Base-by-base conservation (phyloP, 148 eudicot genomes). In the Rhododendron ovatum region DNA sequence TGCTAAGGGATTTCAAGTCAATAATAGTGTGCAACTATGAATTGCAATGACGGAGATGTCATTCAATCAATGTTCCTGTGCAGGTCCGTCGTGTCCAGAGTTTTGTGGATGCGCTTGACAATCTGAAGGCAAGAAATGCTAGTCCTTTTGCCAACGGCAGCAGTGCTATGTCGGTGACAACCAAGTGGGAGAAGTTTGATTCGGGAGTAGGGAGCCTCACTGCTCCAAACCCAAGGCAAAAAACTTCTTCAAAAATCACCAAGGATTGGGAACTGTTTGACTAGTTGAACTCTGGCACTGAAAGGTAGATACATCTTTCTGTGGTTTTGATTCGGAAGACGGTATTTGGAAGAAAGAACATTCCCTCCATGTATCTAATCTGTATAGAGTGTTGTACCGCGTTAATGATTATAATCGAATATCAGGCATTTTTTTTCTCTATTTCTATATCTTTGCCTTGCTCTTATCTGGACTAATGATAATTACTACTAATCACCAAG, bases 41-140 rank as follows among this genome's bases (percentile, higher is more conserved):
- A 28, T n/a, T 47, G 59, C 10, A 22, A 82, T 33, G 76, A 55
- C 18, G 24, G 59, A 78, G 12, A 69, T 45, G 45, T 30, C n/a
- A 14, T 87, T n/a, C 59, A 45, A 43, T 50, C 22, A 20, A 51
- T 84, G 84, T 20, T 69, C 28, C n/a, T 78, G 28, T 78, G 86
- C 86, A 91, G 95, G 95, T 93, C 43, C 86, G 85, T 37, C 95
- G 93, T 28, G 86, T 91, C 57, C 93, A 91, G 83, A 80, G 90
- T 85, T 89, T 86, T 81, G 91, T 93, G 24, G 95, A 93, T 82
- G 41, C 82, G 41, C 84, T 93, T 67, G 95, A 93, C 87, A 80
- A 84, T 75, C 89, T 93, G 2, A 93, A 90, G 88, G 90, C 87
- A 1, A 88, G 47, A 83, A 89, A 88, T 88, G 65, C 90, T 8